These are phyloP conservation scores for Thalia dealbata DNA, from an alignment of 176 grass and related monocot genomes.

Conservation along the genomic window DNA sequence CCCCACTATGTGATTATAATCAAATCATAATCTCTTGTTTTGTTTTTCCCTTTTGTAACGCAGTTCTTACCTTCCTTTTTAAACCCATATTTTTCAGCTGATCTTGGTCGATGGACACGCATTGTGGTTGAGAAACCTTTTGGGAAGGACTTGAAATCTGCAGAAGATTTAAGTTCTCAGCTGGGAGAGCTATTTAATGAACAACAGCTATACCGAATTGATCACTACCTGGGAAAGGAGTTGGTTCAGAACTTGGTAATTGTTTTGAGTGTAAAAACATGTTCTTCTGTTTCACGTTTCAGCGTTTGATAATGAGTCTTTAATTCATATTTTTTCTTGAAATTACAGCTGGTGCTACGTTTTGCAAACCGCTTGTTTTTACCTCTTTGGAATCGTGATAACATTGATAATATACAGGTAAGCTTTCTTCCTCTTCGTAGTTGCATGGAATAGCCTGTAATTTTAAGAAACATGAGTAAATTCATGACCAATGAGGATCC, in stretches of 20 bases:
- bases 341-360: conserved; percentile 16
- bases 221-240: conserved; percentile 24
- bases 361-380: conserved; percentile 17
- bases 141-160: conserved; percentile 15
- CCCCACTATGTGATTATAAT: neutral
- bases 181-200: conserved; percentile 17
- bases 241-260: conserved; percentile 25
- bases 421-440: neutral
- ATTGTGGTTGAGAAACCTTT: conserved; percentile 17
- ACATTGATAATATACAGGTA: conserved; percentile 22
- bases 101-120: conserved; percentile 15
- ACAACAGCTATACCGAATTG: conserved; percentile 20
- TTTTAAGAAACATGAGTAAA: neutral
- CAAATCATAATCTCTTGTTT: neutral
- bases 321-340: neutral
- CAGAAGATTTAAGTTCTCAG: conserved; percentile 17
- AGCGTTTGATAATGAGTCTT: neutral
- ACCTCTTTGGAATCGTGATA: conserved; percentile 25
- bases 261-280: neutral
- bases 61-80: neutral
- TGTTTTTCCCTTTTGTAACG: neutral
- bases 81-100: conserved; percentile 4
- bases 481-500: neutral
- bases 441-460: neutral
- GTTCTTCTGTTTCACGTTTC: neutral